Evolutionary conservation across 2,329 filamentous ascomycete genomes (phyloP).

Genomic region (Raffaelea ambrosiae): DNA sequence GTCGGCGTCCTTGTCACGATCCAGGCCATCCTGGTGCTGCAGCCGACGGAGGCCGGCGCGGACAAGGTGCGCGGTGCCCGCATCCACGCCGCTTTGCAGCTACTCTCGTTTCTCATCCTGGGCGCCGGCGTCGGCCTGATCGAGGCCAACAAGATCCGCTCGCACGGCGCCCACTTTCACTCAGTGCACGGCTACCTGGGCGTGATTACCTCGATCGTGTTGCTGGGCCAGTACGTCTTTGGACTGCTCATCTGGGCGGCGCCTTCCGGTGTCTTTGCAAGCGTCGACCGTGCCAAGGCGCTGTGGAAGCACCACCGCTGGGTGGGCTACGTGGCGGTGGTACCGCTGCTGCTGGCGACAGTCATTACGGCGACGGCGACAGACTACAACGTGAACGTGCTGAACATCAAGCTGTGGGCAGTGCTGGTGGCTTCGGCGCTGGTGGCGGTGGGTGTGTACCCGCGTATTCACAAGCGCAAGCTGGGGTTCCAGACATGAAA

Average conservation of each 20-base stretch:
- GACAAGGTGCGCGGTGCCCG: constrained; percentile 60
- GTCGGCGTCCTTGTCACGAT: constrained; percentile 65
- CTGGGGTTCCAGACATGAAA: constrained; percentile 39
- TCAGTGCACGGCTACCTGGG: constrained; percentile 78
- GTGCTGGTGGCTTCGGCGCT: constrained; percentile 58
- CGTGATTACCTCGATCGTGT: constrained; percentile 60
- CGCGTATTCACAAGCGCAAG: constrained; percentile 76
- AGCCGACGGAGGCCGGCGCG: constrained; percentile 64
- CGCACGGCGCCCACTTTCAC: constrained; percentile 63
- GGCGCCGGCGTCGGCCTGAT: constrained; percentile 61
- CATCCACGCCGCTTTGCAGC: constrained; percentile 63
- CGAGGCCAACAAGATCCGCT: constrained; percentile 73
- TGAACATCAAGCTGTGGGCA: constrained; percentile 70
- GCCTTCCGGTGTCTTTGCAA: constrained; percentile 59
- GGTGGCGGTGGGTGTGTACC: constrained; percentile 61
- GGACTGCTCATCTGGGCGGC: constrained; percentile 77
- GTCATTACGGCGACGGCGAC: constrained; percentile 70
- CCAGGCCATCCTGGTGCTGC: constrained; percentile 75
- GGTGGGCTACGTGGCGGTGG: constrained; percentile 59
- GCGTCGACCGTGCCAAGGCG: constrained; percentile 63
- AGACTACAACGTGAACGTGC: constrained; percentile 57
- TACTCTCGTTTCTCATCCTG: constrained; percentile 53
- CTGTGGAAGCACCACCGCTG: constrained; percentile 86
- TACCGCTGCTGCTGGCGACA: constrained; percentile 60
- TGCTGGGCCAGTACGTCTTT: constrained; percentile 65